A percentile compares a stretch with the other conserved stretches of the same genome.
Evolutionary conservation across 2,329 filamentous ascomycete genomes (phyloP).

Genomic region (Bipolaris victoriae): DNA sequence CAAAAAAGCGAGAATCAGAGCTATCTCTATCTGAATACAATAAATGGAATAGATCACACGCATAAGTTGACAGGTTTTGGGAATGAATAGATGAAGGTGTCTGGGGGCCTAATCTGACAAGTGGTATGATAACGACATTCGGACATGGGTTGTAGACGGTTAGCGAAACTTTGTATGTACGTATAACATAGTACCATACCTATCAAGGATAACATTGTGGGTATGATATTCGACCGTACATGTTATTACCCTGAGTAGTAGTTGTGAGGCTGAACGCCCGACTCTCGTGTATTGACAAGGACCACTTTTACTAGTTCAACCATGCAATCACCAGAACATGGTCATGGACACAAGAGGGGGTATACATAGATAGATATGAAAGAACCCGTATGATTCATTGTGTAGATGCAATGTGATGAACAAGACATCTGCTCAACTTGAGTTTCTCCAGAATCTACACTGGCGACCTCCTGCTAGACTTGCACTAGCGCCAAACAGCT

Average conservation of each 20-base stretch:
- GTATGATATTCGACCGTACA: too few relatives aligned
- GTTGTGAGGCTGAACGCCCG: too few relatives aligned
- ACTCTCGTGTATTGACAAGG: too few relatives aligned
- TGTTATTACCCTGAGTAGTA: too few relatives aligned
- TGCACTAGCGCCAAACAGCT: constrained; percentile 9
- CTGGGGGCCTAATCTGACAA: too few relatives aligned
- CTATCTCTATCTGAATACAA: background rate
- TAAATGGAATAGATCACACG: background rate
- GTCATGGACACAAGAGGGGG: too few relatives aligned
- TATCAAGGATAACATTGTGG: too few relatives aligned
- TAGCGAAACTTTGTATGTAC: background rate
- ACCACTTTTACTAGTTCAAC: too few relatives aligned
- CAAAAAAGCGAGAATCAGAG: background rate
- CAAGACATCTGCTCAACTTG: background rate
- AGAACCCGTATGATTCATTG: background rate
- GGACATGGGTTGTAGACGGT: background rate
- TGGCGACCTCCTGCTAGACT: background rate
- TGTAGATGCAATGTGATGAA: background rate
- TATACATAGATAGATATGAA: too few relatives aligned
- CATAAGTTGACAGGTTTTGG: background rate
- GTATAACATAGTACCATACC: background rate
- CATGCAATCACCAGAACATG: too few relatives aligned
- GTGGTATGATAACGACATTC: background rate
- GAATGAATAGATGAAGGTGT: too few relatives aligned
- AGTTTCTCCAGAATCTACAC: background rate